Percentiles rank a stretch among this genome's conserved stretches.
Evolutionary conservation across 306 rosid species (phyloP).

Genomic region (Delonix regia): DNA sequence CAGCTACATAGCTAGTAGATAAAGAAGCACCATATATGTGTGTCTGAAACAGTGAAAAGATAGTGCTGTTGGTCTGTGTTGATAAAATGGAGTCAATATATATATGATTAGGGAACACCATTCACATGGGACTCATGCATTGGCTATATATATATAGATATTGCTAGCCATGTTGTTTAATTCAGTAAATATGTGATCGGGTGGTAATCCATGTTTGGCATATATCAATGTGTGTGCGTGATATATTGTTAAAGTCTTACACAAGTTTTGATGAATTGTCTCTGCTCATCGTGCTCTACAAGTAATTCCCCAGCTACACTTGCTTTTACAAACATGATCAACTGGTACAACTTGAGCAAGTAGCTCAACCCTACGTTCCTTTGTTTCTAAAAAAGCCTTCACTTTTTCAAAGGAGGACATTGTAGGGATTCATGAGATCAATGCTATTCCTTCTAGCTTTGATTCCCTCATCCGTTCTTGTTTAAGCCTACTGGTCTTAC

Average conservation of each 20-base stretch:
- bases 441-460: conserved; percentile 53
- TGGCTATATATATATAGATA: too few relatives aligned
- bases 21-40: conserved; percentile 32
- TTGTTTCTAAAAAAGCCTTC: conserved; percentile 30
- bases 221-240: neutral
- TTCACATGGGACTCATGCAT: neutral
- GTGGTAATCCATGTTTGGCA: conserved; percentile 28
- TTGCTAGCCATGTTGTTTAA: too few relatives aligned
- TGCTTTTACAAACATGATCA: conserved; percentile 35
- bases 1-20: neutral
- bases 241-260: conserved; percentile 17
- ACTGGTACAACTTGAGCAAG: conserved; percentile 23
- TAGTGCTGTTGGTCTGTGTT: neutral
- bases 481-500: conserved; percentile 10
- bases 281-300: conserved; percentile 42
- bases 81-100: neutral
- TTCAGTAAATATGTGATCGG: neutral
- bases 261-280: conserved; percentile 43
- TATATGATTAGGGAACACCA: neutral
- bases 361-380: conserved; percentile 12
- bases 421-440: conserved; percentile 28
- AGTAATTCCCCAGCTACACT: conserved; percentile 50
- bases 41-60: conserved; percentile 35
- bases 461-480: conserved; percentile 39
- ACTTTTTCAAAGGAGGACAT: conserved; percentile 39